A percentile compares a stretch with the other conserved stretches of the same genome.
Evolutionary conservation across 352 stramenopile genomes (phyloP).

Genomic region (Phytopythium kandeliae): DNA sequence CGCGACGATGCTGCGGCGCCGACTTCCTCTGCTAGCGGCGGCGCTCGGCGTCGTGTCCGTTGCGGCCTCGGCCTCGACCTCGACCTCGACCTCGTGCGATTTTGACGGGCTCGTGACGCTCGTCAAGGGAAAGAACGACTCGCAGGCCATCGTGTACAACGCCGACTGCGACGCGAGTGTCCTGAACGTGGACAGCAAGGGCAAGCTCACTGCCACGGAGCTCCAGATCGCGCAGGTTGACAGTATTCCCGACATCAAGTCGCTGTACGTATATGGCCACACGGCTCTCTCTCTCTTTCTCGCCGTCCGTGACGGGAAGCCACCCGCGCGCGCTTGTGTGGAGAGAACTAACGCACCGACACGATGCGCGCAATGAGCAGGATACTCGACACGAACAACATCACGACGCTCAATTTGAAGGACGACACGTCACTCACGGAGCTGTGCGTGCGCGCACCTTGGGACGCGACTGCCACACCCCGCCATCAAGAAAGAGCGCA

Average conservation of each 20-base stretch:
- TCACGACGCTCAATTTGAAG: conserved; percentile 25
- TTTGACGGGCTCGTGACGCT: conserved; percentile 36
- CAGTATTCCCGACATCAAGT: conserved; percentile 38
- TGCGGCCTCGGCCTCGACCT: conserved; percentile 8
- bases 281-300: too few relatives aligned
- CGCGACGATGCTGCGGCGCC: neutral
- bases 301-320: too few relatives aligned
- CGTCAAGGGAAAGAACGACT: conserved; percentile 21
- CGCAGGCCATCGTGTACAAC: conserved; percentile 28
- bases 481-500: too few relatives aligned
- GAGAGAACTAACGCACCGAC: too few relatives aligned
- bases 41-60: conserved; percentile 3
- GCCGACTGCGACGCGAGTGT: conserved; percentile 23
- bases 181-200: conserved; percentile 25
- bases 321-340: too few relatives aligned
- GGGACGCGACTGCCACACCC: too few relatives aligned
- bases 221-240: conserved; percentile 42
- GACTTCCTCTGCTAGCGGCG: neutral
- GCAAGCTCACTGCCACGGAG: conserved; percentile 23
- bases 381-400: conserved; percentile 46
- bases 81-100: conserved; percentile 11
- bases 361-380: too few relatives aligned
- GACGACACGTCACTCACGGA: conserved; percentile 26
- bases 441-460: conserved; percentile 32
- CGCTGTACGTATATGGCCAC: conserved; percentile 35